Percentiles rank a stretch among this genome's conserved stretches.
Conservation (phyloP, 805 yeast genomes). For the Metahyphopichia silvanorum region DNA sequence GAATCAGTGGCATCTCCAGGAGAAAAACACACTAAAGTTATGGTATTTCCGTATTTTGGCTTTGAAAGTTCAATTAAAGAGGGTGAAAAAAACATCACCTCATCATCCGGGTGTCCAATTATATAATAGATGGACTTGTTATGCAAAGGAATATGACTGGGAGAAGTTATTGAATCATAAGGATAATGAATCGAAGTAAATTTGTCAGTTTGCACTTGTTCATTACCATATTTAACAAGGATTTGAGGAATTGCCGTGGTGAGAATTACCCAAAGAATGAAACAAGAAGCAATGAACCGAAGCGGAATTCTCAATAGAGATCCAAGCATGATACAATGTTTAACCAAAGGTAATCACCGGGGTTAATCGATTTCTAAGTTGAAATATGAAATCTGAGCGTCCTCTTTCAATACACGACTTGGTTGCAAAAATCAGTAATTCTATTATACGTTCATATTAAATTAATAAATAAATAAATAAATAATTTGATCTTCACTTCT, state of each 20-base stretch:
- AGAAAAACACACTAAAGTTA: slow-evolving; percentile 68
- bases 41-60: slow-evolving; percentile 44
- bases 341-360: too few species aligned
- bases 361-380: too few species aligned
- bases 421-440: too few species aligned
- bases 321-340: too few species aligned
- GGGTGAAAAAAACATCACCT: slow-evolving; percentile 95
- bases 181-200: slow-evolving; percentile 26
- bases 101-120: slow-evolving; percentile 98
- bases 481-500: too few species aligned
- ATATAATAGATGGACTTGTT: slow-evolving; percentile 47
- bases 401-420: too few species aligned
- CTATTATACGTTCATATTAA: too few species aligned
- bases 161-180: slow-evolving; percentile 33
- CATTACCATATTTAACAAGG: slow-evolving; percentile 22
- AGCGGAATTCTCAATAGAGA: too few species aligned
- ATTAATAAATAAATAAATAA: too few species aligned
- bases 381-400: too few species aligned
- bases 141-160: slow-evolving; percentile 30
- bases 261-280: slow-evolving; percentile 34
- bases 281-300: too few species aligned
- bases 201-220: slow-evolving; percentile 22
- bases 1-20: slow-evolving; percentile 64
- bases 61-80: slow-evolving; percentile 52
- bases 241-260: slow-evolving; percentile 41